Conservation (phyloP, 768 basidiomycete genomes). For the Russula earlei region DNA sequence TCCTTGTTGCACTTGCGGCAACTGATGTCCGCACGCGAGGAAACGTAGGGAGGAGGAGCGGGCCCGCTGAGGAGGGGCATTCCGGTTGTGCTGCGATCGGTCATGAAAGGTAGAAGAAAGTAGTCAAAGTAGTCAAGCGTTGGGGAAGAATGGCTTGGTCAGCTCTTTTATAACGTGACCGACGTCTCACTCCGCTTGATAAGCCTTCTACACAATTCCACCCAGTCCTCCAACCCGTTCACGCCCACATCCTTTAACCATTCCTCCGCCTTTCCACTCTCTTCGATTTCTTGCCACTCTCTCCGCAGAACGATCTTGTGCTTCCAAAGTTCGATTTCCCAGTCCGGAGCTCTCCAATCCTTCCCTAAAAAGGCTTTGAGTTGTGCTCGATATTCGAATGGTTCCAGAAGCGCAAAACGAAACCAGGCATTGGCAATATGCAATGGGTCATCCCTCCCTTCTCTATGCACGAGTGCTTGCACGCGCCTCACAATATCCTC, state of each 20-base stretch:
- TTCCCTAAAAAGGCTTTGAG: slow-evolving; percentile 40
- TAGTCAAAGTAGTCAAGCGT: not conserved
- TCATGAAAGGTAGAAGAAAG: not conserved
- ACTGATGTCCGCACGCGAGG: slow-evolving; percentile 27
- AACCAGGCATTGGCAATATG: slow-evolving; percentile 50
- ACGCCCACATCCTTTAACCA: slow-evolving; percentile 60
- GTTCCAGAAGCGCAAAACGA: slow-evolving; percentile 39
- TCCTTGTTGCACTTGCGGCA: slow-evolving; percentile 71
- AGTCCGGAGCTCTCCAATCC: slow-evolving; percentile 35
- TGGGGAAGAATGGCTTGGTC: not conserved
- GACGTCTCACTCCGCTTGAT: slow-evolving; percentile 15
- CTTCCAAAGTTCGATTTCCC: slow-evolving; percentile 51
- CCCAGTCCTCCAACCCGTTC: slow-evolving; percentile 52
- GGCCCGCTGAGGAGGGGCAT: slow-evolving; percentile 64
- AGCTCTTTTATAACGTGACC: not conserved
- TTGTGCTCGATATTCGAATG: slow-evolving; percentile 60
- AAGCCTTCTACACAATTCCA: slow-evolving; percentile 32
- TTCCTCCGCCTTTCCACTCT: slow-evolving; percentile 42
- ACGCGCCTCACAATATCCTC: slow-evolving; percentile 38
- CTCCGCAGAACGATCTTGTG: slow-evolving; percentile 39
- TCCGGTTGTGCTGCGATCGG: slow-evolving; percentile 28
- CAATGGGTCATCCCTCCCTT: slow-evolving; percentile 27
- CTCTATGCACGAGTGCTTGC: not conserved
- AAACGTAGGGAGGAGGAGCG: slow-evolving; percentile 34
- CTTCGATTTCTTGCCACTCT: slow-evolving; percentile 52